Conservation (phyloP, 208 protist species). For the Vickermania spadyakhi region DNA sequence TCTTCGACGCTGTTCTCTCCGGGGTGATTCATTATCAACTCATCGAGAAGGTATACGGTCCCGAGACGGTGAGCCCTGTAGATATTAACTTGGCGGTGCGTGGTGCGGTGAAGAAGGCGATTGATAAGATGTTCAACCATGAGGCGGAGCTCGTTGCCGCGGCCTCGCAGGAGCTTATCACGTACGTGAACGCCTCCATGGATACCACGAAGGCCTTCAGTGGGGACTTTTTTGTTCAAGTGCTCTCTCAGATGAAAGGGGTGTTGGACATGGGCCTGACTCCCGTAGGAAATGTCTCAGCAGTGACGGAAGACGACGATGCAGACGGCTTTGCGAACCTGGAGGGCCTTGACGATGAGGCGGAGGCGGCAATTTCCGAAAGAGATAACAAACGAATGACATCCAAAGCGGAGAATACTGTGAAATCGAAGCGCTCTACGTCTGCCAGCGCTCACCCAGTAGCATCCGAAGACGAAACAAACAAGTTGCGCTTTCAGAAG, state of each 20-base stretch:
- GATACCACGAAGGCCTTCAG: conserved; percentile 5
- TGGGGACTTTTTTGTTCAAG: conserved; percentile 55
- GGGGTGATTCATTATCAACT: conserved; percentile 59
- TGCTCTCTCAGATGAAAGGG: conserved; percentile 85
- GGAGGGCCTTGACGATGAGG: not conserved
- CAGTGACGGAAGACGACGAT: not conserved
- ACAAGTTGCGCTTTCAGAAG: not conserved
- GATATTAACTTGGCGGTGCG: conserved; percentile 42
- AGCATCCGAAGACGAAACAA: not conserved
- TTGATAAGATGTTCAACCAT: conserved; percentile 62
- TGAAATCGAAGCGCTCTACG: not conserved
- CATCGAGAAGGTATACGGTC: conserved; percentile 62
- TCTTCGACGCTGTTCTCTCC: conserved; percentile 75
- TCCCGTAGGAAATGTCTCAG: not conserved
- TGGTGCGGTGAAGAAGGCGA: conserved; percentile 28
- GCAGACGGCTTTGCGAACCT: not conserved
- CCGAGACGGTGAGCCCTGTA: conserved; percentile 19
- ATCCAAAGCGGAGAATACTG: not conserved
- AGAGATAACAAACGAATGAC: too few species aligned
- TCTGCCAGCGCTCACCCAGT: not conserved
- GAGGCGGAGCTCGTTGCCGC: conserved; percentile 37
- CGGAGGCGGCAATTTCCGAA: not conserved
- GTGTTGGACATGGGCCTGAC: conserved; percentile 20
- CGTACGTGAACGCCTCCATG: conserved; percentile 52
- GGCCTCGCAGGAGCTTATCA: conserved; percentile 50